A percentile compares a stretch with the other conserved stretches of the same genome.
Conservation (phyloP, 495 filamentous ascomycete species). For the Pyrenula aspistea region DNA sequence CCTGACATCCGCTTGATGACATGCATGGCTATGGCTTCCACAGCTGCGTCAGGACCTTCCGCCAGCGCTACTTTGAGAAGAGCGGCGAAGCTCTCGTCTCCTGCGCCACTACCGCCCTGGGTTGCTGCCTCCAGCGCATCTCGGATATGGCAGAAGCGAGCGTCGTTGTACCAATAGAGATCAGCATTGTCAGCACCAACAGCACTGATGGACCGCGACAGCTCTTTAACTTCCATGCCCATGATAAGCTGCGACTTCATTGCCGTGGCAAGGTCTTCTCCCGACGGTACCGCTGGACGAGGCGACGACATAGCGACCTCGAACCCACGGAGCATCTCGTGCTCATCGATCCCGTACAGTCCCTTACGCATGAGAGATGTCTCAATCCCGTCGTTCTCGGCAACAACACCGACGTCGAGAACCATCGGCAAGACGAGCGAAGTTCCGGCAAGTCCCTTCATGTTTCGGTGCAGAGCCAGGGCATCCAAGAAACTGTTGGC, state of each 20-base stretch:
- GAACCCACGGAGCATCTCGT: constrained; percentile 20
- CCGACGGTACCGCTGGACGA: neutral
- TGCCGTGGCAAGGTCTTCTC: constrained; percentile 1
- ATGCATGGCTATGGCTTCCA: constrained; percentile 24
- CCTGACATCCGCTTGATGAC: constrained; percentile 33
- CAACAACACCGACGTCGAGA: constrained; percentile 16
- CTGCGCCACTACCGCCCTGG: constrained; percentile 5
- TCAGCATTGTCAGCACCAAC: constrained; percentile 11
- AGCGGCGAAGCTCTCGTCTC: constrained; percentile 1
- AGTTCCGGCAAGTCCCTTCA: neutral
- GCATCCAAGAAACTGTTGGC: constrained; percentile 13
- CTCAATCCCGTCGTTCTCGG: constrained; percentile 23
- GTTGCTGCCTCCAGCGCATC: constrained; percentile 4
- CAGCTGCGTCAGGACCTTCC: neutral
- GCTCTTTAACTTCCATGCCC: constrained; percentile 8
- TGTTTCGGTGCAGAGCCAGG: constrained; percentile 11
- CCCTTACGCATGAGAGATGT: constrained; percentile 14
- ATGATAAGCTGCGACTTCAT: constrained; percentile 16
- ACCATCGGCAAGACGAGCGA: constrained; percentile 13
- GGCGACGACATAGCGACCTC: constrained; percentile 7
- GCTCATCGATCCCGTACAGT: constrained; percentile 17
- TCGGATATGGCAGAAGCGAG: constrained; percentile 9
- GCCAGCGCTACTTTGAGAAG: constrained; percentile 2
- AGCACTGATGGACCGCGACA: constrained; percentile 6
- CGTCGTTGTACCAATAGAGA: constrained; percentile 7